Percentiles rank a stretch among this genome's conserved stretches.
Conservation (phyloP, 768 basidiomycete species). For the Calocera cornea region DNA sequence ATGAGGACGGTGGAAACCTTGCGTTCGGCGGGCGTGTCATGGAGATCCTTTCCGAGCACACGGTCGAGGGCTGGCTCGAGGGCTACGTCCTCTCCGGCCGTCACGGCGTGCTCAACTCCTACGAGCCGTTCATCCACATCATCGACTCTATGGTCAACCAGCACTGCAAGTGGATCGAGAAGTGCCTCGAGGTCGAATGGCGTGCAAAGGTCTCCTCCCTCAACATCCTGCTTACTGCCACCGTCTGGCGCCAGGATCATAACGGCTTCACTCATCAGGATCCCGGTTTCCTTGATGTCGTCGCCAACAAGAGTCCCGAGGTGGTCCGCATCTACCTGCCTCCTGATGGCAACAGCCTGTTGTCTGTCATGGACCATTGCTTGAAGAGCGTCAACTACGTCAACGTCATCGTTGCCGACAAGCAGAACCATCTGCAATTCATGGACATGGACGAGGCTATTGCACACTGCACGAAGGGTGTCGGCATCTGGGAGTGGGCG, state of each 20-base stretch:
- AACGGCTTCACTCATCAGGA: conserved; percentile 87
- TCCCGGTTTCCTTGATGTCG: conserved; percentile 70
- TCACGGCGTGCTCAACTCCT: conserved; percentile 74
- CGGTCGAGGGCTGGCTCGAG: conserved; percentile 81
- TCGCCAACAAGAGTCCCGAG: conserved; percentile 62
- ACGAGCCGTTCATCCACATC: conserved; percentile 86
- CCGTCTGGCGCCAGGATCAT: conserved; percentile 44
- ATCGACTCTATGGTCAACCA: conserved; percentile 58
- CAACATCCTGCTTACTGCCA: conserved; percentile 67
- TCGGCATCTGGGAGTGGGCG: conserved; percentile 74
- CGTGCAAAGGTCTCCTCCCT: conserved; percentile 54
- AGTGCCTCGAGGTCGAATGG: conserved; percentile 49
- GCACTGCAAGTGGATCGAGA: conserved; percentile 73
- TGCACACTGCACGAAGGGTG: conserved; percentile 72
- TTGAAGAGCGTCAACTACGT: conserved; percentile 72
- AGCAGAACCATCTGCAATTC: conserved; percentile 72
- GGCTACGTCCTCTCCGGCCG: conserved; percentile 85
- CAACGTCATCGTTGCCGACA: conserved; percentile 80
- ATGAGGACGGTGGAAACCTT: not conserved
- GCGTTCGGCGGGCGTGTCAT: conserved; percentile 58
- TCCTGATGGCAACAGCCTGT: conserved; percentile 79
- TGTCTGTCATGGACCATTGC: conserved; percentile 74
- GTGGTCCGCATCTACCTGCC: conserved; percentile 70
- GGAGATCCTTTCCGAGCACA: conserved; percentile 82
- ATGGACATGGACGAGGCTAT: conserved; percentile 56